These are phyloP conservation scores for Musa balbisiana DNA, from an alignment of 202 grass and related monocot genomes.

Conservation along the genomic window DNA sequence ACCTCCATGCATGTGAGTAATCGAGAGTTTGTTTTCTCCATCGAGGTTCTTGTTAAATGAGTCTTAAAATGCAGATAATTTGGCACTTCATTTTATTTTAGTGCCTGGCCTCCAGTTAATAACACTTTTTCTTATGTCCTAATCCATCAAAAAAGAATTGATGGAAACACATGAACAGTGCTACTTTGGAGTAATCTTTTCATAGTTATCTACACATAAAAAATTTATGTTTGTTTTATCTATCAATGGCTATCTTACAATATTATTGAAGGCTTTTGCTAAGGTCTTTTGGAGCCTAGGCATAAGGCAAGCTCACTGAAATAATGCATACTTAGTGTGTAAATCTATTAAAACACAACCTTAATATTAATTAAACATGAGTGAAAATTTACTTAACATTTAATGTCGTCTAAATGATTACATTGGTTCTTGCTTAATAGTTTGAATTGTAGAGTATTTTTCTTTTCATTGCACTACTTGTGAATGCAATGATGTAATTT, in stretches of 20 bases:
- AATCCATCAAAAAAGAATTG: neutral
- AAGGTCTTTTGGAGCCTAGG: neutral
- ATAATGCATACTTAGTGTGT: neutral
- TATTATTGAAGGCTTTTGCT: neutral
- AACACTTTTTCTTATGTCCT: neutral
- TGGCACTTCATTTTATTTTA: neutral
- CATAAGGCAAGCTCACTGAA: neutral
- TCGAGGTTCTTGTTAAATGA: neutral
- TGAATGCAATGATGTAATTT: too few species aligned
- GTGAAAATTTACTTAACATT: too few species aligned
- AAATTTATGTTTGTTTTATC: neutral
- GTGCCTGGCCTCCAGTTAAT: neutral
- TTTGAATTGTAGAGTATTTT: too few species aligned
- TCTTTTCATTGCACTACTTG: too few species aligned
- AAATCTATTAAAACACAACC: too few species aligned
- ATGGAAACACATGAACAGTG: neutral
- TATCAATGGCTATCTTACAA: neutral
- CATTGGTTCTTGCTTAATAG: too few species aligned
- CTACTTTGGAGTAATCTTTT: neutral
- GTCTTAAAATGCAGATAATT: neutral
- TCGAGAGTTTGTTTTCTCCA: neutral
- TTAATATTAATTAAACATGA: too few species aligned
- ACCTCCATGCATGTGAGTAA: conserved; percentile 91
- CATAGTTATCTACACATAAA: neutral
- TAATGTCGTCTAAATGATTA: too few species aligned